Percentiles rank a stretch among this genome's conserved stretches.
Evolutionary conservation across 2,329 filamentous ascomycete genomes (phyloP).

Genomic region (Teratosphaeria destructans): DNA sequence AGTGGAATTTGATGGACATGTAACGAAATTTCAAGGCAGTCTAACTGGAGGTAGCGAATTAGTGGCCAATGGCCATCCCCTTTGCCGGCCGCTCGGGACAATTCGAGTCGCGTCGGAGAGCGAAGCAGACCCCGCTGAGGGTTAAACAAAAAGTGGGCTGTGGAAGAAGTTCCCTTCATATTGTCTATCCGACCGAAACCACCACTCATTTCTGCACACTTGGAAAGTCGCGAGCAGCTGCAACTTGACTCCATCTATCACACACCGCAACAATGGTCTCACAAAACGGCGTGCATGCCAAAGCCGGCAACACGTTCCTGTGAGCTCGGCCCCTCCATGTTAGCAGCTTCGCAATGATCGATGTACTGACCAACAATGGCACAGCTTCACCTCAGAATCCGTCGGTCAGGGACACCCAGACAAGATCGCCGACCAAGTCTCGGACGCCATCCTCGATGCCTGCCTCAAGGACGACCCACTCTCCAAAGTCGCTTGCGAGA

Average conservation of each 20-base stretch:
- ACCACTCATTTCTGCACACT: neutral
- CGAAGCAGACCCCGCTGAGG: neutral
- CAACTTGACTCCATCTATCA: neutral
- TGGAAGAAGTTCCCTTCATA: neutral
- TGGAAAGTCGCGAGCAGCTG: neutral
- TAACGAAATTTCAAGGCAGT: neutral
- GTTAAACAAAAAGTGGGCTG: neutral
- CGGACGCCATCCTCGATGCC: conserved; percentile 96
- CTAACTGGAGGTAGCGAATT: neutral
- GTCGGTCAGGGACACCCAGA: conserved; percentile 33
- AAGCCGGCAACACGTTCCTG: conserved; percentile 1
- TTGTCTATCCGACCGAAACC: neutral
- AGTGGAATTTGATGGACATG: neutral
- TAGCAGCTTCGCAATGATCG: neutral
- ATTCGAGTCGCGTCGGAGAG: neutral
- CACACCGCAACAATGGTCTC: neutral
- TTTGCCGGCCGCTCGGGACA: neutral
- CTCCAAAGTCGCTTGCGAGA: conserved; percentile 98
- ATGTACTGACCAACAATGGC: neutral
- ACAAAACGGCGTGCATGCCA: neutral
- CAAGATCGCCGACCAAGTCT: conserved; percentile 68
- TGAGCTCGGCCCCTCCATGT: neutral
- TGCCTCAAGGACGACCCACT: conserved; percentile 89
- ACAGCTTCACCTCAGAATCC: conserved; percentile 41
- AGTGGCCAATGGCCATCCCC: neutral